phyloP scores from a whole-genome alignment of 1,284 basidiomycete genomes.

The Xerocomus alliaceus region DNA sequence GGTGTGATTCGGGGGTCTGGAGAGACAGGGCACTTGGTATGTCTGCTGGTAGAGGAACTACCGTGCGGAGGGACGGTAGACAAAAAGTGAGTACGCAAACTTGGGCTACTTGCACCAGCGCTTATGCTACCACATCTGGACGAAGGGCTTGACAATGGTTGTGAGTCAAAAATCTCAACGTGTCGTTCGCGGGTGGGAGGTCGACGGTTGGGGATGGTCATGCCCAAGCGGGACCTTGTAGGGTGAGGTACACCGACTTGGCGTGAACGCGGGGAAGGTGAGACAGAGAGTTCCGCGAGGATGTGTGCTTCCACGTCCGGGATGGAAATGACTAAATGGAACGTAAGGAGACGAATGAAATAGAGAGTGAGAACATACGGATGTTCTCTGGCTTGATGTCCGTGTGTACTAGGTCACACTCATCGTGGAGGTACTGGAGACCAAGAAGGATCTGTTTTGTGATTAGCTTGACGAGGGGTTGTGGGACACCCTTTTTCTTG shows the following conservation, averaged over 20 bases:
- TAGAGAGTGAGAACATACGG: slow-evolving; percentile 43
- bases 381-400: slow-evolving; percentile 96
- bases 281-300: slow-evolving; percentile 65
- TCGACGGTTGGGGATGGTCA: slow-evolving; percentile 61
- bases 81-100: slow-evolving; percentile 32
- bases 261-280: slow-evolving; percentile 70
- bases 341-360: slow-evolving; percentile 30
- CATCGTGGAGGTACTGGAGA: slow-evolving; percentile 89
- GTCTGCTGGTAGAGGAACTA: slow-evolving; percentile 2
- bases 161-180: slow-evolving; percentile 80
- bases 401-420: slow-evolving; percentile 87
- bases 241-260: slow-evolving; percentile 72
- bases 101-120: slow-evolving; percentile 45
- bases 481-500: slow-evolving; percentile 85
- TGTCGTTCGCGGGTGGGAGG: slow-evolving; percentile 57
- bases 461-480: slow-evolving; percentile 82
- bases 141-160: slow-evolving; percentile 68
- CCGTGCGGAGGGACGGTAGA: slow-evolving; percentile 14
- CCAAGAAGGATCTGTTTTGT: slow-evolving; percentile 85
- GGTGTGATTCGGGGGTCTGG: slow-evolving; percentile 25
- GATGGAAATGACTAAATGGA: slow-evolving; percentile 70
- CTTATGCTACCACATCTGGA: slow-evolving; percentile 53
- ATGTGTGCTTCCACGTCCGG: slow-evolving; percentile 78
- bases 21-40: slow-evolving; percentile 5
- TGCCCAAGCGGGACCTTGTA: slow-evolving; percentile 60